phyloP scores from a whole-genome alignment of 768 basidiomycete species.

The Pisolithus sp. region DNA sequence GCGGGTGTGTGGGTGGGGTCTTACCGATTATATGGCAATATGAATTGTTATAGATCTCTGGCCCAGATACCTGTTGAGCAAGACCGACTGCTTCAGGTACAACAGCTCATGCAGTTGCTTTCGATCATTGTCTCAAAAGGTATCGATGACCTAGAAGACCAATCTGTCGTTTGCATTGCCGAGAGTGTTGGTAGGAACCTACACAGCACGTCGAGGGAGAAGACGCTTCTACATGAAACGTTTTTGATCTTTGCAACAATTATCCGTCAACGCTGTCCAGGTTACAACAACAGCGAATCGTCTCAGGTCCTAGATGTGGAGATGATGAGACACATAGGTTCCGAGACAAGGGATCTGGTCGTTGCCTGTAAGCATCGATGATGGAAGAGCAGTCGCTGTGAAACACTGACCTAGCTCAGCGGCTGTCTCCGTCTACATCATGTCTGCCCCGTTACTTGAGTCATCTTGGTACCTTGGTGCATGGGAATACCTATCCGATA shows the following conservation, averaged over 20 bases:
- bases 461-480: constrained; percentile 39
- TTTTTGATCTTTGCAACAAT: constrained; percentile 32
- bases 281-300: constrained; percentile 4
- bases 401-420: constrained; percentile 26
- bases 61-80: constrained; percentile 4
- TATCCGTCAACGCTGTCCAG: constrained; percentile 9
- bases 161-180: constrained; percentile 7
- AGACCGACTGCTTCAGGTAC: constrained; percentile 1
- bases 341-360: constrained; percentile 27
- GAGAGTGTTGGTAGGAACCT: constrained; percentile 12
- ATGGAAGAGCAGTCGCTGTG: not conserved
- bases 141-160: constrained; percentile 5
- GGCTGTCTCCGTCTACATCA: constrained; percentile 40
- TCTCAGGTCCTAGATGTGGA: constrained; percentile 23
- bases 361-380: constrained; percentile 34
- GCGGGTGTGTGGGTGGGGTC: constrained; percentile 11
- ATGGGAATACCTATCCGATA: constrained; percentile 42
- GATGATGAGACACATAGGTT: constrained; percentile 30
- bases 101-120: constrained; percentile 23
- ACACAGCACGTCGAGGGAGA: constrained; percentile 5
- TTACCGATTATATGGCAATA: not conserved
- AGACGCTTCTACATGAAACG: constrained; percentile 26
- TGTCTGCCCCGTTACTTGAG: constrained; percentile 24
- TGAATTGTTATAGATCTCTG: constrained; percentile 10
- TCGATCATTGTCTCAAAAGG: constrained; percentile 15